Conservation (phyloP, 108 stramenopile species). For the Nannochloropsis salina region DNA sequence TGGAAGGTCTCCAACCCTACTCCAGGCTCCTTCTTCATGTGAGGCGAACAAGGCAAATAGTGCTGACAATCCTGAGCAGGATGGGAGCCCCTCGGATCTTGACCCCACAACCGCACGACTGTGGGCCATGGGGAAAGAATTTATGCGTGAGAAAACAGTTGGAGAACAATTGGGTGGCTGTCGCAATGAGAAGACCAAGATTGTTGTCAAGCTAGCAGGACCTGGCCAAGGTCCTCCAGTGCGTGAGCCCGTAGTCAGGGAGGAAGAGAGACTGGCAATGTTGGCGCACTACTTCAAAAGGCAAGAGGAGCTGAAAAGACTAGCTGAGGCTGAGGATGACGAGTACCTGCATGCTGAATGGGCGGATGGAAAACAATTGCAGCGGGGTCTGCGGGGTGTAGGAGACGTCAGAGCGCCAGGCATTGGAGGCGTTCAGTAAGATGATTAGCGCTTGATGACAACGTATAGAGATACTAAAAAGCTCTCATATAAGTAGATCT, state of each 20-base stretch:
- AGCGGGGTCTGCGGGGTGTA: slow-evolving; percentile 49
- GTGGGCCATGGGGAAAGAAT: slow-evolving; percentile 75
- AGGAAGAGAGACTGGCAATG: slow-evolving; percentile 83
- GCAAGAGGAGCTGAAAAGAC: slow-evolving; percentile 75
- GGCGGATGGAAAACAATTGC: slow-evolving; percentile 76
- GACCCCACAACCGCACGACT: slow-evolving; percentile 63
- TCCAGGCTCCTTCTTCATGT: slow-evolving; percentile 18
- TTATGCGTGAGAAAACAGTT: slow-evolving; percentile 59
- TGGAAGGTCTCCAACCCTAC: slow-evolving; percentile 36
- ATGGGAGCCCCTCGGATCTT: slow-evolving; percentile 51
- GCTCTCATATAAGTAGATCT: too few species aligned
- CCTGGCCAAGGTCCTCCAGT: slow-evolving; percentile 68
- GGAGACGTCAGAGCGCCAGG: slow-evolving; percentile 47
- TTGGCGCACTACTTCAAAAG: slow-evolving; percentile 81
- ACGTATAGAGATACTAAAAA: too few species aligned
- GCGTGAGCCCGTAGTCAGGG: slow-evolving; percentile 71
- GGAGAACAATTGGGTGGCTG: slow-evolving; percentile 62
- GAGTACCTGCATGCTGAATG: slow-evolving; percentile 71
- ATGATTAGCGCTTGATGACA: background rate
- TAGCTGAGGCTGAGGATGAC: slow-evolving; percentile 69
- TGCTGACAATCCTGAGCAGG: slow-evolving; percentile 28
- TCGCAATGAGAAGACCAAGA: slow-evolving; percentile 77
- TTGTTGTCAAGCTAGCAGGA: slow-evolving; percentile 66
- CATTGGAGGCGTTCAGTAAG: background rate
- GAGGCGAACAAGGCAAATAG: background rate